phyloP scores from a whole-genome alignment of 345 rosid genomes.

The Eucalyptus regnans region DNA sequence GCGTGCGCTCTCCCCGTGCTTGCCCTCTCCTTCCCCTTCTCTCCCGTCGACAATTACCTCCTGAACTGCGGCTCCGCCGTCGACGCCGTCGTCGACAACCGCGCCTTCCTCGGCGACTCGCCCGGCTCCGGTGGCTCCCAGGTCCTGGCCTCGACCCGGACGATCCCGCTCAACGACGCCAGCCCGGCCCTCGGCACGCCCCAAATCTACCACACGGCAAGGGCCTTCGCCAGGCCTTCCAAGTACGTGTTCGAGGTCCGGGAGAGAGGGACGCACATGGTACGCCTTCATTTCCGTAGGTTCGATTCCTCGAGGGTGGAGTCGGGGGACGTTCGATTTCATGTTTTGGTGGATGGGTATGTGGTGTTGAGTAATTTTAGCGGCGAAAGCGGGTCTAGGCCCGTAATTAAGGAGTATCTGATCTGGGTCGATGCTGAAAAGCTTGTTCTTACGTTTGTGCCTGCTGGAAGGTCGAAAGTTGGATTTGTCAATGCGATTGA shows the following conservation, averaged over 20 bases:
- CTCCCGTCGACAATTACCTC: constrained; percentile 38
- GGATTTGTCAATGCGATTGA: constrained; percentile 83
- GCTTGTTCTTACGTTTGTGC: constrained; percentile 48
- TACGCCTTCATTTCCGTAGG: constrained; percentile 64
- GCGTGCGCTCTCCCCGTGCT: constrained; percentile 5
- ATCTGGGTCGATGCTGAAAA: constrained; percentile 32
- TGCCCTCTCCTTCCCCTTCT: not conserved
- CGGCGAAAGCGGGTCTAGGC: constrained; percentile 1
- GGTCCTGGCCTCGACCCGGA: constrained; percentile 16
- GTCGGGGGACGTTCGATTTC: constrained; percentile 37
- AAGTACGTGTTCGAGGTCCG: constrained; percentile 50
- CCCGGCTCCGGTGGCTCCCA: not conserved
- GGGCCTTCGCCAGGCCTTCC: constrained; percentile 48
- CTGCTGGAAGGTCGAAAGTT: constrained; percentile 25
- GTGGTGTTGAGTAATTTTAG: constrained; percentile 66
- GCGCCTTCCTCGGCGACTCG: constrained; percentile 50
- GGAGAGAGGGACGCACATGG: constrained; percentile 59
- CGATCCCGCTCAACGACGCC: constrained; percentile 18
- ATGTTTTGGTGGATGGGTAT: constrained; percentile 58
- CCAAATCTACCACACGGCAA: constrained; percentile 54
- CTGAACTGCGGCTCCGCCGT: constrained; percentile 57
- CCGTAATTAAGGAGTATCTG: constrained; percentile 58
- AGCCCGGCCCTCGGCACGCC: constrained; percentile 8
- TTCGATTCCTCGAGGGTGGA: constrained; percentile 30
- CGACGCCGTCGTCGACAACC: constrained; percentile 42